These are phyloP conservation scores for Canavalia gladiata DNA, from an alignment of 306 rosid genomes.

Conservation along the genomic window DNA sequence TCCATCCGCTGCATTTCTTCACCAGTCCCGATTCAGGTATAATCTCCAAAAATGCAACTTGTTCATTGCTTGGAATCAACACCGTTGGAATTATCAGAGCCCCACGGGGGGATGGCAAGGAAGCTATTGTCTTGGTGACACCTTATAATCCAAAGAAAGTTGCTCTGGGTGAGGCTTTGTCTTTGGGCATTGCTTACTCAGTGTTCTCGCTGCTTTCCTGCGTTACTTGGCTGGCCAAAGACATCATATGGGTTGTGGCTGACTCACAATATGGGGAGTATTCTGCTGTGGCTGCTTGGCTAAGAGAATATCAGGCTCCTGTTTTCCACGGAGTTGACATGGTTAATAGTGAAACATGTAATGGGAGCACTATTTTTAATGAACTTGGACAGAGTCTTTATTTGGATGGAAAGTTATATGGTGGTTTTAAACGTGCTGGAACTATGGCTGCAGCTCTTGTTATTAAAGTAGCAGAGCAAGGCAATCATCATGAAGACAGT, in stretches of 20 bases:
- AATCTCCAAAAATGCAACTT: constrained; percentile 63
- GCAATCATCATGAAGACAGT: constrained; percentile 73
- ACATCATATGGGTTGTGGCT: constrained; percentile 87
- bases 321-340: constrained; percentile 53
- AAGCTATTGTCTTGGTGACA: constrained; percentile 93
- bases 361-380: constrained; percentile 46
- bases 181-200: constrained; percentile 85
- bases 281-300: constrained; percentile 85
- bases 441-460: constrained; percentile 97
- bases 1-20: constrained; percentile 85
- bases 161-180: constrained; percentile 69
- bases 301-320: constrained; percentile 88
- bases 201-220: constrained; percentile 84
- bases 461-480: constrained; percentile 74
- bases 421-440: constrained; percentile 91
- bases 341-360: constrained; percentile 64
- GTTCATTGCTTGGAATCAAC: constrained; percentile 73
- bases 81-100: constrained; percentile 93
- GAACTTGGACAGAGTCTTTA: constrained; percentile 52
- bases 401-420: constrained; percentile 52
- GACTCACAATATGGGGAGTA: constrained; percentile 89
- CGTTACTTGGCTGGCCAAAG: constrained; percentile 97
- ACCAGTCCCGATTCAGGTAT: constrained; percentile 73
- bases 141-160: constrained; percentile 72
- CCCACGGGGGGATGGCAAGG: constrained; percentile 96